Percentiles rank a stretch among this genome's conserved stretches.
Conservation (phyloP, 257 asterid genomes). For the Scutellaria barbata region DNA sequence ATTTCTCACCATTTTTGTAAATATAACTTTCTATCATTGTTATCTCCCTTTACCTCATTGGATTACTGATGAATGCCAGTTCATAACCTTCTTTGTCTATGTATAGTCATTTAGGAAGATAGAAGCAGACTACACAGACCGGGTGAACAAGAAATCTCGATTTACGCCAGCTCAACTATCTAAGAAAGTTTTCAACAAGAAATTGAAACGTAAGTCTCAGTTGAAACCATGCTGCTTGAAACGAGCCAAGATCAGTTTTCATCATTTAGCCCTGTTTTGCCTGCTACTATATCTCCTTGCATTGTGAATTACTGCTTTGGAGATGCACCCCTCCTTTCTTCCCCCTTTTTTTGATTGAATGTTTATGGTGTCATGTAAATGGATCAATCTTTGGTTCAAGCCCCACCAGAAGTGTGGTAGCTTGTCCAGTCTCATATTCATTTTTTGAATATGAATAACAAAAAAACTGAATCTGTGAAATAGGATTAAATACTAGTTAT, state of each 20-base stretch:
- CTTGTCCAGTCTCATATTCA: too few relatives aligned
- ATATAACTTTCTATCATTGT: constrained; percentile 22
- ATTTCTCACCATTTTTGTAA: constrained; percentile 2
- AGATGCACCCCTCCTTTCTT: background rate
- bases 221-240: constrained; percentile 20
- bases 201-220: constrained; percentile 65
- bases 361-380: constrained; percentile 3
- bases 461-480: too few relatives aligned
- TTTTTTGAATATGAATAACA: too few relatives aligned
- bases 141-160: constrained; percentile 52
- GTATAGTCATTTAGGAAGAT: constrained; percentile 46
- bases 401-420: too few relatives aligned
- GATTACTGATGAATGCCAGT: constrained; percentile 23
- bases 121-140: constrained; percentile 52
- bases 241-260: background rate
- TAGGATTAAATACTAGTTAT: too few relatives aligned
- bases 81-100: constrained; percentile 16
- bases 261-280: background rate
- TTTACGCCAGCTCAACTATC: constrained; percentile 57
- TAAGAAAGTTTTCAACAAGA: constrained; percentile 49
- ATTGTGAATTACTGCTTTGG: background rate
- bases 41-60: background rate
- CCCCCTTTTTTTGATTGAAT: background rate
- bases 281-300: constrained; percentile 10
- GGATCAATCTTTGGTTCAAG: too few relatives aligned